These are phyloP conservation scores for Barnettozyma populi DNA, from an alignment of 805 yeast species.

Conservation along the genomic window DNA sequence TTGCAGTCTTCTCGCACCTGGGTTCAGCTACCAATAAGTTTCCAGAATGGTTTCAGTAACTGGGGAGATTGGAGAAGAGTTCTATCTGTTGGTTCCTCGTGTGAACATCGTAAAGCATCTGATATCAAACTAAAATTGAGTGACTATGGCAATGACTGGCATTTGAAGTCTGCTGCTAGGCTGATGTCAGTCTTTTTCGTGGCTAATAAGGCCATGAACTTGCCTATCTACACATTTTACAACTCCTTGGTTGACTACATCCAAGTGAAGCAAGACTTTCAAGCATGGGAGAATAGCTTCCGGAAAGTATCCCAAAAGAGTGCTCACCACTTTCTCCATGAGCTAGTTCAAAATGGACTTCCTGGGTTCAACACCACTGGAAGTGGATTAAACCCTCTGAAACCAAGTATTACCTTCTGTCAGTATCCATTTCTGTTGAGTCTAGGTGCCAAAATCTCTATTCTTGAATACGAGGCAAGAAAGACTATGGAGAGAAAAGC, in stretches of 20 bases:
- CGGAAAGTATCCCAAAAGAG: slow-evolving; percentile 8
- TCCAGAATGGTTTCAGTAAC: slow-evolving; percentile 10
- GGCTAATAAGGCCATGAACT: slow-evolving; percentile 38
- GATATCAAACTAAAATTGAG: slow-evolving; percentile 38
- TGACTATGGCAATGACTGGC: slow-evolving; percentile 81
- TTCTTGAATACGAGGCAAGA: slow-evolving; percentile 77
- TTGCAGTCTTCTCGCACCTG: slow-evolving; percentile 1
- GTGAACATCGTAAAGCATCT: slow-evolving; percentile 4
- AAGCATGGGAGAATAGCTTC: slow-evolving; percentile 60
- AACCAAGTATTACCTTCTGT: slow-evolving; percentile 54
- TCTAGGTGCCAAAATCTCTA: slow-evolving; percentile 73
- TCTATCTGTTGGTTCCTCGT: not conserved
- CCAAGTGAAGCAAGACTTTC: slow-evolving; percentile 74
- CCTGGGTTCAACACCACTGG: slow-evolving; percentile 6
- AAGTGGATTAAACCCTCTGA: not conserved
- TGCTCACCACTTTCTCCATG: slow-evolving; percentile 8
- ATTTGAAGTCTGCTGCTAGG: slow-evolving; percentile 59
- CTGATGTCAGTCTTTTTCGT: slow-evolving; percentile 49
- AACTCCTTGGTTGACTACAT: slow-evolving; percentile 78
- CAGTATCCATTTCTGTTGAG: slow-evolving; percentile 80
- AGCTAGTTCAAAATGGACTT: slow-evolving; percentile 14
- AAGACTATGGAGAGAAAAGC: slow-evolving; percentile 81
- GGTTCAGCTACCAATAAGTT: slow-evolving; percentile 9
- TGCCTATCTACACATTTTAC: slow-evolving; percentile 43
- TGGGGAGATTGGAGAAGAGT: slow-evolving; percentile 11